Evolutionary conservation across 73 alveolate genomes (phyloP), one percentile per base, ranked within the genome.

Genomic region (Paramecium caudatum): DNA sequence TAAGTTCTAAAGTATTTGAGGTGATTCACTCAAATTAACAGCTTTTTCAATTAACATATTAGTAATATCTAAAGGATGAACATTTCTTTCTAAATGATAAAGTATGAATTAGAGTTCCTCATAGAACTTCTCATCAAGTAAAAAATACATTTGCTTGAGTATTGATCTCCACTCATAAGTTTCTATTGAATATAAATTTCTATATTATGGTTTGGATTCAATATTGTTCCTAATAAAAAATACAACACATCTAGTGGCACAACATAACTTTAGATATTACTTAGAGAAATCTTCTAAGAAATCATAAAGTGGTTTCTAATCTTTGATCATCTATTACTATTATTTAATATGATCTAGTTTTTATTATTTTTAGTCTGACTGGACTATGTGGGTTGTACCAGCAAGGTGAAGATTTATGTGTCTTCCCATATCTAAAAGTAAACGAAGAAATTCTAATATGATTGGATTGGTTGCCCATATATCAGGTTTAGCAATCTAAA

Each of bases 261-360:
- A n/a, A n/a, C n/a, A n/a, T n/a, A n/a, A n/a, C n/a, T n/a, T n/a
- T n/a, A n/a, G n/a, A n/a, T n/a, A n/a, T n/a, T n/a, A 23, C 27
- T 55, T 19, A 19, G 17, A 55, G 36, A 10, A 27, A 55, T 55
- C 9, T 55, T 55, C 80, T 10, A 55, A 55, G 23, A 55, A 17
- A 55, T 55, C 80, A 55, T 55, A 55, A 9, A 55, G 30, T 55
- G 80, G 80, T 55, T 55, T 55, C 80, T 27, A 10, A n/a, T n/a
- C n/a, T n/a, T n/a, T n/a, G n/a, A n/a, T n/a, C n/a, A n/a, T 55
- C 30, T 23, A 5, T 55, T 55, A 55, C 23, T 55, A 0, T 5
- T 10, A 3, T 55, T 21, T 55, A 15, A 55, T 5, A 55, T 27
- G 43, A 8, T 23, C 17, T 55, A 1, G 10, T 55, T 55, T 55